These are phyloP conservation scores for Trichoderma breve DNA, from an alignment of 2,329 filamentous ascomycete genomes.

Conservation along the genomic window DNA sequence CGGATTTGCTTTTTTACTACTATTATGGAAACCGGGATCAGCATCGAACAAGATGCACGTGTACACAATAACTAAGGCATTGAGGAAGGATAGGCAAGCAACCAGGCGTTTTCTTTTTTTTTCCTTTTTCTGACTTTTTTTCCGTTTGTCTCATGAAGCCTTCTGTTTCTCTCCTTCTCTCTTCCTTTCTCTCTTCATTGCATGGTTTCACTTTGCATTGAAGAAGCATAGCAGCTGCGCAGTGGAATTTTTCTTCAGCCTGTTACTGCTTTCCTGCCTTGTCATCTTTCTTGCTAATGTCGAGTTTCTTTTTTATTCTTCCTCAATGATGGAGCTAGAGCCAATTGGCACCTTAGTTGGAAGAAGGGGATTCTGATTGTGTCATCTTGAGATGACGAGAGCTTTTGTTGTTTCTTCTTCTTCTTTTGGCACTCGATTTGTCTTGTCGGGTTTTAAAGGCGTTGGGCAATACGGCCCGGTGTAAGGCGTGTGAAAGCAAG, in stretches of 20 bases:
- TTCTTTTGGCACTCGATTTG: constrained; percentile 15
- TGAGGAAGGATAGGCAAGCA: constrained; percentile 17
- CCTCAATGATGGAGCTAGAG: background rate
- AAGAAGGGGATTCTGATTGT: background rate
- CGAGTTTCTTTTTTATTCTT: background rate
- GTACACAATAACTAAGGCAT: constrained; percentile 20
- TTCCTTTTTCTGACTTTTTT: constrained; percentile 17
- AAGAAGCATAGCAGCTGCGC: background rate
- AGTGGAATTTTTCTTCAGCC: background rate
- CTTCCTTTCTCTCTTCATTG: constrained; percentile 22
- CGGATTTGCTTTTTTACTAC: constrained; percentile 14
- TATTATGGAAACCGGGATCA: constrained; percentile 3
- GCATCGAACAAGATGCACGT: constrained; percentile 19
- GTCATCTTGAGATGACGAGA: background rate
- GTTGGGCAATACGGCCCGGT: constrained; percentile 14
- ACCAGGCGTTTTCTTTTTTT: constrained; percentile 16
- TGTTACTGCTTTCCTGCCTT: background rate
- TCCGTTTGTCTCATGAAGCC: background rate
- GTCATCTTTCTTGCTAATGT: background rate
- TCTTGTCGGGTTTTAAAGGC: constrained; percentile 6
- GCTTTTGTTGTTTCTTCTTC: background rate
- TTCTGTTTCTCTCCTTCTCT: constrained; percentile 23
- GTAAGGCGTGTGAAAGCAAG: constrained; percentile 3
- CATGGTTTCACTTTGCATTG: background rate
- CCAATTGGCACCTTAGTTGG: background rate